phyloP scores from a whole-genome alignment of 306 rosid species.

The Glycine soja region DNA sequence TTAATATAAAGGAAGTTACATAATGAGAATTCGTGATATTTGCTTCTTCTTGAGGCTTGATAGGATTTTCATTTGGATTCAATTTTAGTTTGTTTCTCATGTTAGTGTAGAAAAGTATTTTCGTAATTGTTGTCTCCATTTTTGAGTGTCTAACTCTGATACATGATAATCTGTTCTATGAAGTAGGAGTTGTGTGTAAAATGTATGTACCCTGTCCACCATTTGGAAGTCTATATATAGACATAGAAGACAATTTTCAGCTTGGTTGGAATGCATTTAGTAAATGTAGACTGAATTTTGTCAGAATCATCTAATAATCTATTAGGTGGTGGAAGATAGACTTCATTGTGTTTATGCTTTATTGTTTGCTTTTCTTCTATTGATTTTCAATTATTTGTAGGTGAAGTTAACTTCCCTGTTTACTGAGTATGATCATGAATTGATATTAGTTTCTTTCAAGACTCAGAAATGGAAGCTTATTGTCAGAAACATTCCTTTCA shows the following conservation, averaged over 20 bases:
- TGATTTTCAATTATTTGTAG: constrained; percentile 30
- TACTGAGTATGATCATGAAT: constrained; percentile 14
- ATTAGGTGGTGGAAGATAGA: constrained; percentile 2
- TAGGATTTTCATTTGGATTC: background rate
- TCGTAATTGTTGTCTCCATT: constrained; percentile 10
- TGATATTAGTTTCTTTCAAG: constrained; percentile 63
- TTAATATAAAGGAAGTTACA: constrained; percentile 10
- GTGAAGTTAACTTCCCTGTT: background rate
- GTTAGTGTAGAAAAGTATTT: constrained; percentile 4
- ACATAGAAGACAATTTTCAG: constrained; percentile 16
- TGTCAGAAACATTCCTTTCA: constrained; percentile 88
- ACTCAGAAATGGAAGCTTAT: constrained; percentile 96
- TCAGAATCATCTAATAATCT: constrained; percentile 32
- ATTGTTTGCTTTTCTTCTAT: constrained; percentile 21
- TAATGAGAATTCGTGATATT: background rate
- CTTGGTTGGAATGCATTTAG: constrained; percentile 25
- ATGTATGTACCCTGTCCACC: background rate
- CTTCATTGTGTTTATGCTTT: constrained; percentile 29
- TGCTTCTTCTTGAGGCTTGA: constrained; percentile 1
- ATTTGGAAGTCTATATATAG: constrained; percentile 9
- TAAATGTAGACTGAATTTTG: constrained; percentile 14
- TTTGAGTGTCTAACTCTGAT: background rate
- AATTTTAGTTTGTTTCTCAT: background rate
- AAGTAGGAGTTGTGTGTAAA: constrained; percentile 7
- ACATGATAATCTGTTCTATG: constrained; percentile 8